Evolutionary conservation across 1,284 basidiomycete species (phyloP), one percentile per base, ranked within the genome.

Genomic region (Ustilago esculenta): DNA sequence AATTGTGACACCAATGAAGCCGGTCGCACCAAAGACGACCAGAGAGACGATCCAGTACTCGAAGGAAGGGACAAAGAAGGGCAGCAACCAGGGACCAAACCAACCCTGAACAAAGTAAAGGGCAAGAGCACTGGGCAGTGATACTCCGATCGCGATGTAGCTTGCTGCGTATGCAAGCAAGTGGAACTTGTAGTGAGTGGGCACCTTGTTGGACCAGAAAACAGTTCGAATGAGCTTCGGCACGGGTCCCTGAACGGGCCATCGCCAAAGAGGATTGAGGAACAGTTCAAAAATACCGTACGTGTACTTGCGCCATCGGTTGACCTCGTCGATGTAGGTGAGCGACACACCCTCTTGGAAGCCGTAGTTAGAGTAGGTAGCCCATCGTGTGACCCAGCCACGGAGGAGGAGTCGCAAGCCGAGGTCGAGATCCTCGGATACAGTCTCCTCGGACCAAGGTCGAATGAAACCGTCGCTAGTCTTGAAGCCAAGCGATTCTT

Each of bases 281-380:
- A 57, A 44, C 34, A 77, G 24, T 51, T 81, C 84, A 64, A 78
- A 90, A 53, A 82, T 69, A 10, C 91, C 90, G 79, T 89, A 92
- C 0, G 90, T 86, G 76, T 92, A 93, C 78, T 93, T 93, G 72
- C 92, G 90, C 91, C 92, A 93, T 4, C 91, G 83, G 72, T 92
- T 92, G 4, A 90, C 83, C 76, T 91, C 90, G 73, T 92, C 90
- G 46, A 90, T 89, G 59, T 87, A 14, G 18, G 84, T 84, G 12
- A 94, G 84, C 0, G 89, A 90, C 18, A 94, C 92, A 71, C 92
- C 92, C 77, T 94, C 92, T 82, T 91, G 89, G 84, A 92, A 94
- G 0, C 87, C 89, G 36, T 90, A 87, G 39, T 90, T 86, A 0
- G 87, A 88, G 81, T 93, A 93, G 0, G 89, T 90, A 10, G 90